phyloP scores from a whole-genome alignment of 2,329 filamentous ascomycete species.

The Sclerotinia glacialis region DNA sequence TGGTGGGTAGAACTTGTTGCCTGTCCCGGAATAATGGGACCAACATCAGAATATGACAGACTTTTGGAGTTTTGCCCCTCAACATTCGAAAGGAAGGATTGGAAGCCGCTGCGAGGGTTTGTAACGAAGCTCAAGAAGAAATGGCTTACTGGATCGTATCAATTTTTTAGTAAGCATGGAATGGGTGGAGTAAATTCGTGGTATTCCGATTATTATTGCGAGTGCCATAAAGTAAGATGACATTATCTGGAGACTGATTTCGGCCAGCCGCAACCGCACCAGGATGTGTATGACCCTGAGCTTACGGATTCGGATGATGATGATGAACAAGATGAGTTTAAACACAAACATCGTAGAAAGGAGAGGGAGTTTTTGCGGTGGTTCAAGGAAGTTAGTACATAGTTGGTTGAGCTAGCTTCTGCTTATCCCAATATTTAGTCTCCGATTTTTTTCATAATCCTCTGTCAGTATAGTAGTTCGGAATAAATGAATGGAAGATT shows the following conservation, averaged over 20 bases:
- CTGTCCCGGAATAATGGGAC: no score
- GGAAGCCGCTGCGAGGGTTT: no score
- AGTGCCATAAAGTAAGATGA: not conserved
- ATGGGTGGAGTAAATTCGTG: no score
- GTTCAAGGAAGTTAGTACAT: not conserved
- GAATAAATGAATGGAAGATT: not conserved
- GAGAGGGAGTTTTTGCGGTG: not conserved
- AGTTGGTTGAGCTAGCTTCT: not conserved
- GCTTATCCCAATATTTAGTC: not conserved
- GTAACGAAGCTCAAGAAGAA: no score
- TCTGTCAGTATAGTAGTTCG: not conserved
- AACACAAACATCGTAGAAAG: not conserved
- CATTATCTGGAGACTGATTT: fast-evolving
- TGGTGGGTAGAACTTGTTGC: not conserved
- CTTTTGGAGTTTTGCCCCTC: not conserved
- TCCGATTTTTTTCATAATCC: not conserved
- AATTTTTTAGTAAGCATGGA: no score
- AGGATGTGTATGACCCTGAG: not conserved
- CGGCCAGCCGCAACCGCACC: not conserved
- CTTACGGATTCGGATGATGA: not conserved
- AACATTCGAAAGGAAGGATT: no score
- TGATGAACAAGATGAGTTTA: fast-evolving
- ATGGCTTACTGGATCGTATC: no score
- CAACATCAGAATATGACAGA: no score
- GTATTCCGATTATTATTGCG: no score